Conservation (phyloP, 2,329 filamentous ascomycete genomes). For the Grosmannia penicillata region DNA sequence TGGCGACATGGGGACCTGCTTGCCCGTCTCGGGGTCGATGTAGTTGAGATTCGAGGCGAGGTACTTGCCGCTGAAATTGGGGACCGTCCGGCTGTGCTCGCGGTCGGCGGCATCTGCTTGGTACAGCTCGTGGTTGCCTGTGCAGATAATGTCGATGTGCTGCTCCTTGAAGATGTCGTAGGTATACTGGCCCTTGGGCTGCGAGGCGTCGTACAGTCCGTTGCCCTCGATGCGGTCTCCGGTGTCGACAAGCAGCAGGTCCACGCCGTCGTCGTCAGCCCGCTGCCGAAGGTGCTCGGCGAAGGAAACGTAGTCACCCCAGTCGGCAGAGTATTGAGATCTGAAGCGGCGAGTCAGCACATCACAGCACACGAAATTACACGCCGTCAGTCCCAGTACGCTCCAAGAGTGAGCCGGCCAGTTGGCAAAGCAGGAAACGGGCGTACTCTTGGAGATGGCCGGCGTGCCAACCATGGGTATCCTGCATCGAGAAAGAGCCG, state of each 20-base stretch:
- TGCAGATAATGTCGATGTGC: slow-evolving; percentile 67
- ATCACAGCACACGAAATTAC: too few relatives aligned
- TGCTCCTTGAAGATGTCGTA: slow-evolving; percentile 79
- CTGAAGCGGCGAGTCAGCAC: slow-evolving; percentile 23
- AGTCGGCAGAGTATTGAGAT: slow-evolving; percentile 86
- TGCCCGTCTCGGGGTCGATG: slow-evolving; percentile 48
- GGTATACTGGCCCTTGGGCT: slow-evolving; percentile 76
- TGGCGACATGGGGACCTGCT: slow-evolving; percentile 57
- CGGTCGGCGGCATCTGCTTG: slow-evolving; percentile 59
- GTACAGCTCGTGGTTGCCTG: slow-evolving; percentile 94
- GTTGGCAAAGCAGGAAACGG: neutral
- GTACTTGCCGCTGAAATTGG: slow-evolving; percentile 67
- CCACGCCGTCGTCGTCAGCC: slow-evolving; percentile 64
- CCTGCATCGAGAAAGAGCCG: slow-evolving; percentile 17
- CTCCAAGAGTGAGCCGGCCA: too few relatives aligned
- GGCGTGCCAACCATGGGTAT: slow-evolving; percentile 90
- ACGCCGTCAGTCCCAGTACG: too few relatives aligned
- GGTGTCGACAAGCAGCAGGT: slow-evolving; percentile 88
- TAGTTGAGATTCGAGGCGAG: slow-evolving; percentile 91
- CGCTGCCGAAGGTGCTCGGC: slow-evolving; percentile 64
- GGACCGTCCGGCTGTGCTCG: slow-evolving; percentile 68
- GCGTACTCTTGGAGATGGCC: slow-evolving; percentile 80
- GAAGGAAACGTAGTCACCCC: slow-evolving; percentile 96
- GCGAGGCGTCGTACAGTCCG: slow-evolving; percentile 80
- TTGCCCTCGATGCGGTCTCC: slow-evolving; percentile 89